A percentile compares a stretch with the other conserved stretches of the same genome.
Conservation (phyloP, 1,284 basidiomycete species). For the Xerocomus nothofagi region DNA sequence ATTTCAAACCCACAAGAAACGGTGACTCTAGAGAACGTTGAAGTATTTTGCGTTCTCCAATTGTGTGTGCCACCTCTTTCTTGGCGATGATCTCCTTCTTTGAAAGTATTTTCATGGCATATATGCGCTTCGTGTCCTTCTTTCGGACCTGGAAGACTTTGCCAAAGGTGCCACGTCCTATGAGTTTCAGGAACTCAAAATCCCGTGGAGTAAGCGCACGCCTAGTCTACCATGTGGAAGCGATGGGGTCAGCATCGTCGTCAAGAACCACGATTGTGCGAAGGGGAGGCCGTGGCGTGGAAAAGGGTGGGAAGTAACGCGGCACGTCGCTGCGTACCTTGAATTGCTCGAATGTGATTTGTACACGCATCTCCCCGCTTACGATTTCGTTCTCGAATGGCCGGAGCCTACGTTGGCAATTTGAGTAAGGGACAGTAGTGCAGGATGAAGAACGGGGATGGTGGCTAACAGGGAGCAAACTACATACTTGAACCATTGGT, state of each 20-base stretch:
- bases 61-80: conserved; percentile 99
- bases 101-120: conserved; percentile 99
- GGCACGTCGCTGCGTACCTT: conserved; percentile 52
- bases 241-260: conserved; percentile 15
- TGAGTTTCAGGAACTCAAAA: conserved; percentile 98
- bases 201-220: conserved; percentile 85
- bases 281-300: conserved; percentile 19
- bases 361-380: conserved; percentile 91
- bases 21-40: conserved; percentile 93
- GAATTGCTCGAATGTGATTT: conserved; percentile 90
- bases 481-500: conserved; percentile 94
- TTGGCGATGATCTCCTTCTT: conserved; percentile 99
- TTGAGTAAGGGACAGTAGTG: conserved; percentile 11
- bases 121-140: conserved; percentile 96
- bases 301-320: conserved; percentile 26
- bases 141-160: conserved; percentile 99
- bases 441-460: background rate
- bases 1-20: conserved; percentile 98
- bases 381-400: conserved; percentile 81
- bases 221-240: conserved; percentile 57
- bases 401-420: conserved; percentile 53
- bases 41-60: conserved; percentile 98
- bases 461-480: background rate
- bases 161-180: conserved; percentile 98
- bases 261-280: conserved; percentile 23